These are phyloP conservation scores for Starmerella vitae DNA, from an alignment of 805 yeast genomes.

Conservation along the genomic window DNA sequence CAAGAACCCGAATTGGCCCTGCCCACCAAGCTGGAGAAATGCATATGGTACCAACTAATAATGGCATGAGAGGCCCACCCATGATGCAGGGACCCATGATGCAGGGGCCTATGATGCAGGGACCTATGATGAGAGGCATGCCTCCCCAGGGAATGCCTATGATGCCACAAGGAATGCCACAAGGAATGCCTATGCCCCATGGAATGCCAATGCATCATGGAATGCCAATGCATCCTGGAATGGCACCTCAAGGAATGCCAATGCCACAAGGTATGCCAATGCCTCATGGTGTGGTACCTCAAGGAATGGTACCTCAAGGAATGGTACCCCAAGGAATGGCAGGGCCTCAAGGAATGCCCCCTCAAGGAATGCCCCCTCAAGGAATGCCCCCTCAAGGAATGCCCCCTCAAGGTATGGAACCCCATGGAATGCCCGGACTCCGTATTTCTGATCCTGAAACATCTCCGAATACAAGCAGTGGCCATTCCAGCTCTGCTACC, in stretches of 20 bases:
- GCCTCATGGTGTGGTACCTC: not conserved
- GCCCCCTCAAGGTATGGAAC: not conserved
- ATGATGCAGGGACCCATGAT: not conserved
- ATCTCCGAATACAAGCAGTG: slow-evolving; percentile 1
- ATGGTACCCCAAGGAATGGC: not conserved
- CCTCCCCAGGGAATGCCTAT: slow-evolving; percentile 2
- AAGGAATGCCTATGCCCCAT: slow-evolving; percentile 2
- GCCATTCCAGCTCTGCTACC: slow-evolving; percentile 5
- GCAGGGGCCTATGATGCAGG: not conserved
- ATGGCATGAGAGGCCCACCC: not conserved
- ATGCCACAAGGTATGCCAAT: not conserved
- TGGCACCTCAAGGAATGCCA: not conserved
- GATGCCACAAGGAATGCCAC: slow-evolving; percentile 1
- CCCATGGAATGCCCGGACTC: too few species aligned
- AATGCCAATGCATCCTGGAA: not conserved
- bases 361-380: slow-evolving; percentile 1
- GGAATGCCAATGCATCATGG: not conserved
- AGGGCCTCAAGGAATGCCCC: not conserved
- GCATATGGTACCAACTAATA: not conserved
- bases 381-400: not conserved
- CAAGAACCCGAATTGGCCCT: not conserved
- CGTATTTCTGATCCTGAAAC: slow-evolving; percentile 1
- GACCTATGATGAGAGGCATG: slow-evolving; percentile 1
- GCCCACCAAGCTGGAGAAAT: not conserved
- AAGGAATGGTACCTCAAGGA: not conserved